phyloP scores from a whole-genome alignment of 2,329 filamentous ascomycete genomes.

The Cladosporium sp. region DNA sequence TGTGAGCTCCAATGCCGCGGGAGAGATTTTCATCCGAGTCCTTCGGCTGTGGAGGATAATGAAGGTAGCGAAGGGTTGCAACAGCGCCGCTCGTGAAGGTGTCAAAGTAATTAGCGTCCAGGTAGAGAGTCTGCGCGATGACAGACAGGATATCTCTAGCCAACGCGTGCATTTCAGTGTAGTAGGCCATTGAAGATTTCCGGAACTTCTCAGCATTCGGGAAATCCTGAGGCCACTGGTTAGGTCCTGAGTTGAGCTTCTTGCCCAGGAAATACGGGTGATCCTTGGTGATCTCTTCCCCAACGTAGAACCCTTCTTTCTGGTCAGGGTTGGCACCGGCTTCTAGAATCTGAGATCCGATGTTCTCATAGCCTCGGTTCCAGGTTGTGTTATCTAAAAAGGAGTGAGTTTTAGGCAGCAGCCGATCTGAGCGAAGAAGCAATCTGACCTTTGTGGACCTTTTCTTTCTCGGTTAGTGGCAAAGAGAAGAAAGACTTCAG shows the following conservation, averaged over 20 bases:
- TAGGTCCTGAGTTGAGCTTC: constrained; percentile 10
- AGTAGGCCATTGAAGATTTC: constrained; percentile 36
- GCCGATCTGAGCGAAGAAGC: neutral
- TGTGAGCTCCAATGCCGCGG: constrained; percentile 34
- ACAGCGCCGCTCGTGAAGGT: constrained; percentile 32
- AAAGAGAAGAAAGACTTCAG: constrained; percentile 38
- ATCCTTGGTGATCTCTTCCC: constrained; percentile 28
- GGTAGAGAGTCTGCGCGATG: constrained; percentile 36
- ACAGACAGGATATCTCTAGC: constrained; percentile 38
- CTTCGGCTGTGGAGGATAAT: constrained; percentile 12
- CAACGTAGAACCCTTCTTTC: constrained; percentile 41
- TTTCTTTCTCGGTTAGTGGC: constrained; percentile 37
- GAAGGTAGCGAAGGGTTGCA: constrained; percentile 37
- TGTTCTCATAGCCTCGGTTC: constrained; percentile 40
- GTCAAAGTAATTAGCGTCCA: constrained; percentile 34
- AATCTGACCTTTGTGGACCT: constrained; percentile 10
- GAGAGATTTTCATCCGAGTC: constrained; percentile 31
- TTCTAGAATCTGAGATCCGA: constrained; percentile 39
- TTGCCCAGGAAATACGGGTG: constrained; percentile 6
- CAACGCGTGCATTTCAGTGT: constrained; percentile 33
- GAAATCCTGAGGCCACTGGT: constrained; percentile 13
- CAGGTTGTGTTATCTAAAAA: constrained; percentile 26
- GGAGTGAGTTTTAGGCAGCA: constrained; percentile 13
- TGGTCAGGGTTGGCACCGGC: constrained; percentile 37
- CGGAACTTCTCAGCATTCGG: constrained; percentile 30